Evolutionary conservation across 2,329 filamentous ascomycete genomes (phyloP).

Genomic region (Fusarium guadeloupense): DNA sequence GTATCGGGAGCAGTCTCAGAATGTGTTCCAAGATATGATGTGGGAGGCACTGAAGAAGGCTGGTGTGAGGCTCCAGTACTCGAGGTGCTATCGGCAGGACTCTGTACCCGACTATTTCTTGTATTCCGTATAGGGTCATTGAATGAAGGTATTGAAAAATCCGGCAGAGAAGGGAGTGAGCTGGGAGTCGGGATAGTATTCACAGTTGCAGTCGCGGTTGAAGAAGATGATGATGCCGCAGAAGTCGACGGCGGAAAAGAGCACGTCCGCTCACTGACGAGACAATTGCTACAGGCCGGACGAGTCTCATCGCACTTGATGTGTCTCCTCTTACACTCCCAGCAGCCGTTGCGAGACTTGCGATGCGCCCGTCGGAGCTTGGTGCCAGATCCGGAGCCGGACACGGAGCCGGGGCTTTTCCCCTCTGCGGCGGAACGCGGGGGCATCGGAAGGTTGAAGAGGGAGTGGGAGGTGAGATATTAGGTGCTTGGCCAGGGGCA

Average conservation of each 20-base stretch:
- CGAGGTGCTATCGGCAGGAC: constrained; percentile 35
- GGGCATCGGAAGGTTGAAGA: constrained; percentile 22
- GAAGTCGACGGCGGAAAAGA: constrained; percentile 43
- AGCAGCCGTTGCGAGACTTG: constrained; percentile 54
- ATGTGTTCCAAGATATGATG: constrained; percentile 17
- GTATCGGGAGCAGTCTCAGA: neutral
- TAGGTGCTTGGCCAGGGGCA: neutral
- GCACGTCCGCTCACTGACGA: constrained; percentile 49
- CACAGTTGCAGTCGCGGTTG: constrained; percentile 13
- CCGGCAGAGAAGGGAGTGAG: constrained; percentile 5
- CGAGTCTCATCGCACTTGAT: constrained; percentile 56
- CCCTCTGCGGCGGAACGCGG: constrained; percentile 24
- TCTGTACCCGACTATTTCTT: constrained; percentile 28
- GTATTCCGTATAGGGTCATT: constrained; percentile 1
- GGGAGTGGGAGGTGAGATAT: neutral
- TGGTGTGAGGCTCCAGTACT: constrained; percentile 20
- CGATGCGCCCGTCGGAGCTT: constrained; percentile 51
- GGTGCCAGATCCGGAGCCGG: constrained; percentile 26
- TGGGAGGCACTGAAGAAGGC: constrained; percentile 24
- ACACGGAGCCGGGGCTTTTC: constrained; percentile 27
- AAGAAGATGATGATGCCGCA: constrained; percentile 3
- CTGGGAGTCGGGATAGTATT: constrained; percentile 11
- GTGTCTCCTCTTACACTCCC: constrained; percentile 53
- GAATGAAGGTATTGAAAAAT: constrained; percentile 3
- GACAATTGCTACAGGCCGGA: constrained; percentile 53